Base-by-base conservation (phyloP, 1,139 yeast genomes). In the Zygosaccharomyces pseudobailii region DNA sequence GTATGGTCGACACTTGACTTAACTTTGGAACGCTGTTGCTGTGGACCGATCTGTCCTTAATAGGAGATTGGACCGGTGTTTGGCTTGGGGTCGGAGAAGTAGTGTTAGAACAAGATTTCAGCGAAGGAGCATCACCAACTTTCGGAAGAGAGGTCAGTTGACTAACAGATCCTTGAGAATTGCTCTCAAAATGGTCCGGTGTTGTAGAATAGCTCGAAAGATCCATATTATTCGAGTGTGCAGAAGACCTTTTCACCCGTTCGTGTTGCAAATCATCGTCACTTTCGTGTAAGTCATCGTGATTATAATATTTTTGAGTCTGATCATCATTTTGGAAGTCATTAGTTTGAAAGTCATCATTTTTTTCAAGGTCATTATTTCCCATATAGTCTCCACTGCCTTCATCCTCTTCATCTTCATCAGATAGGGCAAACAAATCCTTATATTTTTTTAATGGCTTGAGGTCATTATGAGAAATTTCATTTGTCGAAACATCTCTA, bases 351-450 rank as follows among this genome's bases (percentile, higher is more conserved):
- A n/a, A n/a, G 4, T 30, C 33, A 10, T 30, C 3, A n/a, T 9
- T 30, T 30, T 30, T 7, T n/a, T 24, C 8, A 24, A 8, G 6
- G 27, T 8, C 27, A 24, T 6, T 13, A 17, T 45, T 30, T 27
- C 41, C 45, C 8, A 36, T 28, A 19, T 31, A 19, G 5, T 48
- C 48, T 36, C 43, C 45, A 7, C 27, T 34, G 10, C 41, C 44
- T 9, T 45, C 45, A 21, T 37, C 44, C 3, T 42, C 43, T 9
- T 40, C 46, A 3, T 55, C 61, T 17, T 58, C 61, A 40, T 61
- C 63, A 23, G 63, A 55, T 8, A 61, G 35, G 28, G 52, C 55
- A 47, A 58, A 63, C 13, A 62, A 35, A 40, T 62, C 65, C 36
- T 55, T 53, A 37, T 59, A 61, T 17, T 51, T 55, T 31, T 52